These are phyloP conservation scores for Teratosphaeria gauchensis DNA, from an alignment of 2,329 filamentous ascomycete species.

Conservation along the genomic window DNA sequence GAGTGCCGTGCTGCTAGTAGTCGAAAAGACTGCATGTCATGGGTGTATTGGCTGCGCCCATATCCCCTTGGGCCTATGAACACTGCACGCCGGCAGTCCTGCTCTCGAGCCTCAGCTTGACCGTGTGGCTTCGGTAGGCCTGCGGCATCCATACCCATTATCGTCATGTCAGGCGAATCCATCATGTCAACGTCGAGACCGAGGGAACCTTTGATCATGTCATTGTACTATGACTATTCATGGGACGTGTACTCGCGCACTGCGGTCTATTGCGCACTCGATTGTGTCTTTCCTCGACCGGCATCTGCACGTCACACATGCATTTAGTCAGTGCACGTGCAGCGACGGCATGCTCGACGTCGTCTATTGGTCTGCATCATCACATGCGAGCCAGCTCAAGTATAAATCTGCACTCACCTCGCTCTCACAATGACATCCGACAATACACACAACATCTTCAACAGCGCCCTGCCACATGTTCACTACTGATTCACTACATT, in stretches of 20 bases:
- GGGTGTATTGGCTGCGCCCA: no score
- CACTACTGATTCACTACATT: background rate
- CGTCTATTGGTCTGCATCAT: background rate
- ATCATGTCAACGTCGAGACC: no score
- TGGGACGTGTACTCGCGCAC: background rate
- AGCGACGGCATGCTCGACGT: background rate
- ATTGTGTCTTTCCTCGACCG: background rate
- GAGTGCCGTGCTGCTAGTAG: no score
- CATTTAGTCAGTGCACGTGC: background rate
- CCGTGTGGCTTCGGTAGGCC: no score
- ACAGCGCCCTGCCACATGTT: background rate
- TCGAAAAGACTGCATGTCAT: no score
- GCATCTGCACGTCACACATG: background rate
- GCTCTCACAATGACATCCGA: background rate
- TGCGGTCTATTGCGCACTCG: background rate
- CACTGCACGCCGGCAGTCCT: no score
- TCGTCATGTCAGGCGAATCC: no score
- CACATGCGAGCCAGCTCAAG: background rate
- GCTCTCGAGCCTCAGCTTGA: no score
- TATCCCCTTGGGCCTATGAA: no score
- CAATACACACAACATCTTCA: background rate
- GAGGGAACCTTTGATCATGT: background rate
- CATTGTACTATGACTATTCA: background rate
- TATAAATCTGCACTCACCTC: background rate
- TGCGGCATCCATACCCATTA: no score